phyloP scores from a whole-genome alignment of 768 basidiomycete species.

The Podaxis rugospora region DNA sequence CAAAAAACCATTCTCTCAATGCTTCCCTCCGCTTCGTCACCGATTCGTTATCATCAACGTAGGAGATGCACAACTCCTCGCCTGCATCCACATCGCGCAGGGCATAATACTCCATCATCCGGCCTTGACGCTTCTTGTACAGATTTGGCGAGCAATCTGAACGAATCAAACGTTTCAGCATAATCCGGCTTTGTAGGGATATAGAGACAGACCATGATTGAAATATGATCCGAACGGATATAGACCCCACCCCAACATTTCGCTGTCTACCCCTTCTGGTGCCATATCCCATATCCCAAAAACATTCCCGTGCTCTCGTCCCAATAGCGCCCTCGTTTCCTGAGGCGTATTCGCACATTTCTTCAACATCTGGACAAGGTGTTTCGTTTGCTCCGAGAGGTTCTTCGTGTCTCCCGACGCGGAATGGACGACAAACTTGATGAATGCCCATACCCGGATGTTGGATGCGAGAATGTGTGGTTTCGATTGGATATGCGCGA shows the following conservation, averaged over 20 bases:
- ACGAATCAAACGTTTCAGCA: background rate
- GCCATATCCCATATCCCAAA: conserved; percentile 66
- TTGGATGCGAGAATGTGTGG: conserved; percentile 50
- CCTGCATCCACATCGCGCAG: conserved; percentile 36
- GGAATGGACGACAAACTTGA: conserved; percentile 31
- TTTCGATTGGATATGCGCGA: conserved; percentile 37
- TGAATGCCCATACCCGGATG: conserved; percentile 50
- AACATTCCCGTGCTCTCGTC: conserved; percentile 60
- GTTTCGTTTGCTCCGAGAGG: background rate
- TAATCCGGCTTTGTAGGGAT: background rate
- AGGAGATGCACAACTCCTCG: conserved; percentile 58
- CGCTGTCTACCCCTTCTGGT: conserved; percentile 40
- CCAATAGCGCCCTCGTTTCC: conserved; percentile 49
- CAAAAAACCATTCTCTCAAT: conserved; percentile 54
- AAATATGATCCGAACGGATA: conserved; percentile 62
- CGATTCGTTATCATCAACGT: conserved; percentile 35
- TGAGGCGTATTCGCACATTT: conserved; percentile 33
- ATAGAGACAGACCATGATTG: conserved; percentile 52
- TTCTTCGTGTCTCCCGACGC: background rate
- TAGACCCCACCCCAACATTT: conserved; percentile 66
- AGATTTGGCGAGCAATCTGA: conserved; percentile 53
- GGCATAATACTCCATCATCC: conserved; percentile 44
- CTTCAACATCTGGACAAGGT: conserved; percentile 14
- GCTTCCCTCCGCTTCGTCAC: conserved; percentile 34
- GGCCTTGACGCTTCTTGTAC: conserved; percentile 38